Evolutionary conservation across 352 stramenopile genomes (phyloP), one percentile per base, ranked within the genome.

Genomic region (Phytophthora multivora): DNA sequence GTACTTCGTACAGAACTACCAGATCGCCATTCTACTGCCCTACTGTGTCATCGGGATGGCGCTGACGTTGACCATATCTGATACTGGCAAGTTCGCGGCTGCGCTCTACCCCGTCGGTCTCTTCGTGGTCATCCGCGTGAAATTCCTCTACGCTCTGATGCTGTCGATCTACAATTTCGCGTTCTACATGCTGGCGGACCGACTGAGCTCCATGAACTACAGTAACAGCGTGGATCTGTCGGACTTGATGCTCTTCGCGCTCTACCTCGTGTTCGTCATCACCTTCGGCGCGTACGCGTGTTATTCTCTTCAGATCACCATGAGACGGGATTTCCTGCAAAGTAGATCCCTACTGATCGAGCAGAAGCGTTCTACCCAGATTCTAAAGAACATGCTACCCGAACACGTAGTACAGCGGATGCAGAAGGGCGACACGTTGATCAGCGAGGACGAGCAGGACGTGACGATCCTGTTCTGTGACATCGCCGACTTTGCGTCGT

Each of bases 381-480:
- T 95, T 45, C 59, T 96, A 0, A 92, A 93, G 50, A 95, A 93
- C 33, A 93, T 95, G 83, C 59, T 94, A 0, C 88, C 86, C 0
- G 81, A 93, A 39, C 88, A 96, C 43, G 83, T 96, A 3, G 82
- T 94, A 0, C 80, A 93, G 51, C 81, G 86, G 5, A 92, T 96
- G 84, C 85, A 96, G 50, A 86, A 88, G 28, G 84, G 86, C 1
- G 88, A 95, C 10, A 87, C 83, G 2, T 49, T 89, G 11, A 94
- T 95, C 59, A 92, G 80, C 36, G 86, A 96, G 54, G 83, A 95
- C 48, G 88, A 96, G 51, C 89, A 91, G 41, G 86, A 95, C 42
- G 86, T 96, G 60, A 94, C 88, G 15, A 89, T 96, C 45, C 49
- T 96, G 6, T 96, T 96, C 41, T 95, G 84, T 51, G 83, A 96